Evolutionary conservation across 148 eudicot species (phyloP), one percentile per base, ranked within the genome.

Genomic region (Cornus controversa): DNA sequence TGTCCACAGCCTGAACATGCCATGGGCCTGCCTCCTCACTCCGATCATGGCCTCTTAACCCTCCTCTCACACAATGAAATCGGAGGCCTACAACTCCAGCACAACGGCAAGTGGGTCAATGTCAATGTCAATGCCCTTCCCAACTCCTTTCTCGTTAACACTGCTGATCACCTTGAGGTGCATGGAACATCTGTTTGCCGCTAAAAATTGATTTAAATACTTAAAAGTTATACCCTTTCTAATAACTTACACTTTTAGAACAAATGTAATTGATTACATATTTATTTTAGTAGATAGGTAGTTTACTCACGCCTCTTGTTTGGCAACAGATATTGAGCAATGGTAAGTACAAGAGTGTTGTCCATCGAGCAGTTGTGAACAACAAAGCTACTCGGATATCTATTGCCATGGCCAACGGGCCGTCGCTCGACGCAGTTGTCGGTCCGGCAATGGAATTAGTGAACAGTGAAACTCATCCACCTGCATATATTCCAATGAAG

Each of bases 1-100:
- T 84, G 86, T 36, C 86, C 86, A 22, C 81, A 74, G 53, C 84
- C 84, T 10, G 78, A 84, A 7, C 76, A 70, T 2, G 86, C 81
- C n/a, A 77, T 84, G n/a, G 84, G 84, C 2, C 37, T 84, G 73
- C 86, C 84, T 0, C 81, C 86, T 9, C 84, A 80, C 36, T 69
- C 86, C 0, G 86, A 80, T 47, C 81, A 74, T 58, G 86, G 84
- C 71, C 79, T 84, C 11, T 29, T 84, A 14, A 84, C 84, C 23
- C 36, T 84, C 24, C 73, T 84, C 22, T 62, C 76, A 27, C 77
- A 80, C 64, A 84, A 80, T 40, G 66, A 75, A 42, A 28, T 74
- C 16, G 79, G 53, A 10, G 86, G 86, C 64, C 79, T 84, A 40
- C 79, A 84, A 31, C 8, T 84, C 22, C 63, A 25, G 10, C 84